Conservation (phyloP, 1,284 basidiomycete genomes). For the Naganishia sp. region DNA sequence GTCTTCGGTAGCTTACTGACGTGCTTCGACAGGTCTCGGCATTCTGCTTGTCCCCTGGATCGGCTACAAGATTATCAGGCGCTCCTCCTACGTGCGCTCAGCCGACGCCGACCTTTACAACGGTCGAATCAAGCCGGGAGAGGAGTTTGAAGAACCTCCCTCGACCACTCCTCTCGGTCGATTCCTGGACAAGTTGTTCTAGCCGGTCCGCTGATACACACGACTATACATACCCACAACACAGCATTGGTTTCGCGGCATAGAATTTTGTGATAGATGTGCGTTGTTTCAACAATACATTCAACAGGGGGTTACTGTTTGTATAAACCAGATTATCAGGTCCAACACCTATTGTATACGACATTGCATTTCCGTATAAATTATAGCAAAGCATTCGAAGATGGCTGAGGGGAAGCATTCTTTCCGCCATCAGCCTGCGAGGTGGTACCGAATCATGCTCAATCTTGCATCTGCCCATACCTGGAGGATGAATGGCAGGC, state of each 20-base stretch:
- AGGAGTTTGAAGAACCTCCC: constrained; percentile 23
- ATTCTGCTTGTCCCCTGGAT: constrained; percentile 22
- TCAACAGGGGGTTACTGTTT: constrained; percentile 13
- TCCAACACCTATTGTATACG: constrained; percentile 26
- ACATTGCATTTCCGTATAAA: not conserved
- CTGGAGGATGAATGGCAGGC: no score
- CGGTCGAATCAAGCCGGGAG: constrained; percentile 28
- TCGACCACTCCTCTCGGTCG: constrained; percentile 10
- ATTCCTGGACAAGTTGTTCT: constrained; percentile 28
- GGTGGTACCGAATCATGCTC: no score
- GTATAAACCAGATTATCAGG: constrained; percentile 6
- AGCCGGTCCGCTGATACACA: not conserved
- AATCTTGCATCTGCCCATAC: no score
- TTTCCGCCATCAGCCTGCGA: no score
- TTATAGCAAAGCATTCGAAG: no score
- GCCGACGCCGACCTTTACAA: constrained; percentile 28
- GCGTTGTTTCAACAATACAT: constrained; percentile 19
- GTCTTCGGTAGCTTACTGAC: not conserved
- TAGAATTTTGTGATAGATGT: constrained; percentile 4
- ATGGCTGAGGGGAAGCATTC: no score
- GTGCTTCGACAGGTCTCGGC: constrained; percentile 12
- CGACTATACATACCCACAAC: no score
- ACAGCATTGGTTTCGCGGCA: not conserved
- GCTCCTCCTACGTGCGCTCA: constrained; percentile 17
- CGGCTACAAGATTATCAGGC: constrained; percentile 27